Conservation (phyloP, 2,329 filamentous ascomycete genomes). For the Neofusicoccum parvum region DNA sequence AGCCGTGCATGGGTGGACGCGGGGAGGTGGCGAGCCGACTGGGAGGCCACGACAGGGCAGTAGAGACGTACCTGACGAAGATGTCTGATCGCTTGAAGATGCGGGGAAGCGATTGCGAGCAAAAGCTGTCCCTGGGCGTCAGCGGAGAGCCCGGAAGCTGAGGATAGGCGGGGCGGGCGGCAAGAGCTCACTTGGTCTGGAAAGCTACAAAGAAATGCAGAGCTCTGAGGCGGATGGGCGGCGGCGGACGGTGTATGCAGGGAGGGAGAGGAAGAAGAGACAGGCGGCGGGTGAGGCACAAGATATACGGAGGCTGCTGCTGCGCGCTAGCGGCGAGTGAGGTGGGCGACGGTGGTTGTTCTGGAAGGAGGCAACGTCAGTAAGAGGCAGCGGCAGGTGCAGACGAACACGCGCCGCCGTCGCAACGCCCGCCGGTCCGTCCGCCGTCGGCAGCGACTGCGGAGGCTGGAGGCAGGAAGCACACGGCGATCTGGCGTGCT, state of each 20-base stretch:
- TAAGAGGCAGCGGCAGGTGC: slow-evolving; percentile 23
- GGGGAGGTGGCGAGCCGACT: slow-evolving; percentile 4
- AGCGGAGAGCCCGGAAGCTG: neutral
- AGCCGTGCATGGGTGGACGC: neutral
- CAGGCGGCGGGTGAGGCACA: slow-evolving; percentile 25
- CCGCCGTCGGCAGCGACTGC: neutral
- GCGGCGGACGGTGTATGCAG: slow-evolving; percentile 43
- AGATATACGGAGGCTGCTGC: slow-evolving; percentile 28
- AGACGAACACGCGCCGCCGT: slow-evolving; percentile 18
- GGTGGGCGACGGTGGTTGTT: slow-evolving; percentile 20
- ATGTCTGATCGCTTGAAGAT: slow-evolving; percentile 43
- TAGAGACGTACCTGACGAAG: slow-evolving; percentile 40
- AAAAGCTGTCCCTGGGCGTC: slow-evolving; percentile 36
- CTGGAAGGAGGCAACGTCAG: slow-evolving; percentile 23
- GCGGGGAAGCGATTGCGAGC: slow-evolving; percentile 38
- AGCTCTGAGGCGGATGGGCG: slow-evolving; percentile 42
- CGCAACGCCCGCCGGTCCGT: slow-evolving; percentile 13
- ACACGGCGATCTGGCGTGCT: slow-evolving; percentile 6
- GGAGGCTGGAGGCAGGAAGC: slow-evolving; percentile 6
- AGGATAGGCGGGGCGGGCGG: neutral
- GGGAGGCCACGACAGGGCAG: neutral
- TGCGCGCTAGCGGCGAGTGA: slow-evolving; percentile 16
- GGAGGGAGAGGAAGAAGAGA: slow-evolving; percentile 31
- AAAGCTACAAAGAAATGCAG: slow-evolving; percentile 49
- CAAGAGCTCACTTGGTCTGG: slow-evolving; percentile 32